Percentiles rank a stretch among this genome's conserved stretches.
Evolutionary conservation across 148 eudicot species (phyloP).

Genomic region (Tetragonia tetragonoides): DNA sequence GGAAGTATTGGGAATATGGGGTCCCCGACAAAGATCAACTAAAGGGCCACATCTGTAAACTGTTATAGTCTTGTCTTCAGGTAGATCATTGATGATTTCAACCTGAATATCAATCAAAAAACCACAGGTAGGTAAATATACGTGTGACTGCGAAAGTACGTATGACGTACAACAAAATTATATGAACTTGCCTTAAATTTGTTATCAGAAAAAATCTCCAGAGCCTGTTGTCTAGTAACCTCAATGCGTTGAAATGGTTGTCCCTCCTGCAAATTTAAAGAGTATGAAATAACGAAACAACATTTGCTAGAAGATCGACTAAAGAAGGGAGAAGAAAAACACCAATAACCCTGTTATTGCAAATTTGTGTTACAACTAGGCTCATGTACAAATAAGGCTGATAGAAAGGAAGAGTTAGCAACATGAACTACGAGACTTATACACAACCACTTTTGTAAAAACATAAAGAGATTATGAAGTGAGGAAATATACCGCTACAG

Average conservation of each 20-base stretch:
- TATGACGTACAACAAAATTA: too few relatives aligned
- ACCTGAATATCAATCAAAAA: slow-evolving; percentile 43
- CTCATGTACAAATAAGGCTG: too few relatives aligned
- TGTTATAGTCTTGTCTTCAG: slow-evolving; percentile 95
- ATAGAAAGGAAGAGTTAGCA: too few relatives aligned
- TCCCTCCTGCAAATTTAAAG: slow-evolving; percentile 56
- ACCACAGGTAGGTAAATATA: background rate
- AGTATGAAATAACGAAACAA: background rate
- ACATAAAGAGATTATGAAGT: too few relatives aligned
- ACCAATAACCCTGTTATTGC: too few relatives aligned
- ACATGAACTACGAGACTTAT: too few relatives aligned
- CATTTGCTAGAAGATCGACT: too few relatives aligned
- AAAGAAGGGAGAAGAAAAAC: too few relatives aligned
- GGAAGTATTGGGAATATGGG: slow-evolving; percentile 95
- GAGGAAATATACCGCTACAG: slow-evolving; percentile 58
- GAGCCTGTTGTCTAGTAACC: slow-evolving; percentile 88
- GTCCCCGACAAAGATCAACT: slow-evolving; percentile 98
- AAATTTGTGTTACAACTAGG: too few relatives aligned
- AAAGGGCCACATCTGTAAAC: slow-evolving; percentile 98
- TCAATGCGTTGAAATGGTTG: slow-evolving; percentile 97
- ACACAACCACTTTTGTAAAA: too few relatives aligned
- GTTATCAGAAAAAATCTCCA: slow-evolving; percentile 90
- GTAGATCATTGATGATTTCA: slow-evolving; percentile 89
- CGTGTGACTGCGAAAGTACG: background rate
- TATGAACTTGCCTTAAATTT: slow-evolving; percentile 63